A percentile compares a stretch with the other conserved stretches of the same genome.
phyloP scores from a whole-genome alignment of 495 filamentous ascomycete genomes.

The Cetradonia linearis region DNA sequence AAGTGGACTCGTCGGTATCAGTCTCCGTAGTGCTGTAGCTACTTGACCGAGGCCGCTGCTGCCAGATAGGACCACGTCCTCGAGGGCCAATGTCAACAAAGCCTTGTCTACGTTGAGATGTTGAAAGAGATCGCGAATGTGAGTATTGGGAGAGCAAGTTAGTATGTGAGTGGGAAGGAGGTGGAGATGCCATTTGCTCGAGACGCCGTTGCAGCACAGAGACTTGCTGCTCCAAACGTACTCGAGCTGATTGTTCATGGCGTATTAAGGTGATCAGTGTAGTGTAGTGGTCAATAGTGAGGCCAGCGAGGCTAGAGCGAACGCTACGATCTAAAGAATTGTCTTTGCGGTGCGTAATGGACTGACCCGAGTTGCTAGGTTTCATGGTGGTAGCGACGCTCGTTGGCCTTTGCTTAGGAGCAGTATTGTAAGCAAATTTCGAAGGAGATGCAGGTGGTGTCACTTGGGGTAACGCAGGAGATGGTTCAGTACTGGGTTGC shows the following conservation, averaged over 20 bases:
- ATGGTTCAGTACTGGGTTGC: constrained; percentile 12
- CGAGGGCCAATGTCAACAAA: constrained; percentile 15
- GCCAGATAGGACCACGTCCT: constrained; percentile 11
- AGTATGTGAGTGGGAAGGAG: constrained; percentile 2
- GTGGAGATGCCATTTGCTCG: constrained; percentile 28
- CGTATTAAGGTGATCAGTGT: constrained; percentile 45
- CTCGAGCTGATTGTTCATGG: constrained; percentile 45
- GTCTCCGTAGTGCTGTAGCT: constrained; percentile 26
- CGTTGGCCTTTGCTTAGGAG: constrained; percentile 17
- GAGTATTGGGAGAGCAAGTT: constrained; percentile 11
- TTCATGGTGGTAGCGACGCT: constrained; percentile 25
- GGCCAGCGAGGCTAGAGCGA: constrained; percentile 23
- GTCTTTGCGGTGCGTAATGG: constrained; percentile 7
- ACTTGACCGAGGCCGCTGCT: constrained; percentile 17
- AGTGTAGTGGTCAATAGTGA: constrained; percentile 49
- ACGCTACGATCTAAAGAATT: constrained; percentile 15
- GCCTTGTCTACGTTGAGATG: constrained; percentile 17
- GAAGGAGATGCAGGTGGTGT: constrained; percentile 16
- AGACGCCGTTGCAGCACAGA: constrained; percentile 43
- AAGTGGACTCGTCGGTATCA: constrained; percentile 25
- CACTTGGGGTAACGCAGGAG: constrained; percentile 13
- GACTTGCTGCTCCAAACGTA: constrained; percentile 44
- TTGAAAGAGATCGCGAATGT: constrained; percentile 16
- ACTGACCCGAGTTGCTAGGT: constrained; percentile 8
- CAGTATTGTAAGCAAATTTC: constrained; percentile 9